Conservation (phyloP, 1,284 basidiomycete species). For the Phellinidium pouzarii region DNA sequence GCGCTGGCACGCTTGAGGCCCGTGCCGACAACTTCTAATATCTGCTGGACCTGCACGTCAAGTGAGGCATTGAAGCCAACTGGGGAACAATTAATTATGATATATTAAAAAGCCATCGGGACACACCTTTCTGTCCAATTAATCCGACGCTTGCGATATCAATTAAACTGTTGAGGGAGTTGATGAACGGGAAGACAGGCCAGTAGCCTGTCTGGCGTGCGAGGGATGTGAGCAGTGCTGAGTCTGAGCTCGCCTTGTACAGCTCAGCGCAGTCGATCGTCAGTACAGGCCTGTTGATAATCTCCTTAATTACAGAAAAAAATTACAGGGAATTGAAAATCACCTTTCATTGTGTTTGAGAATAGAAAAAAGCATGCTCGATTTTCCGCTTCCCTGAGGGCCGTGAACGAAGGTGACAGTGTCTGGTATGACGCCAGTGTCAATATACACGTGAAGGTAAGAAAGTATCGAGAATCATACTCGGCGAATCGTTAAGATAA, state of each 20-base stretch:
- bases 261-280: slow-evolving; percentile 80
- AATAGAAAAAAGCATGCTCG: slow-evolving; percentile 58
- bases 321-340: slow-evolving; percentile 20
- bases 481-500: slow-evolving; percentile 72
- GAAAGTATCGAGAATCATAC: slow-evolving; percentile 31
- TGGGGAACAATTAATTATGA: slow-evolving; percentile 25
- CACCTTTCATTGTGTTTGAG: slow-evolving; percentile 58
- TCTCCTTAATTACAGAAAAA: not conserved
- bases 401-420: slow-evolving; percentile 83
- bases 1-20: slow-evolving; percentile 64
- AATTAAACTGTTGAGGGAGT: slow-evolving; percentile 79
- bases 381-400: slow-evolving; percentile 89
- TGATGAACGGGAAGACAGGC: slow-evolving; percentile 87
- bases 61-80: slow-evolving; percentile 83
- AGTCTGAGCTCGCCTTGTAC: slow-evolving; percentile 68
- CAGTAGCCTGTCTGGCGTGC: slow-evolving; percentile 86
- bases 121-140: slow-evolving; percentile 86
- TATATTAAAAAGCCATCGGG: not conserved
- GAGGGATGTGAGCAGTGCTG: slow-evolving; percentile 59
- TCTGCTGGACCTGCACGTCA: slow-evolving; percentile 80
- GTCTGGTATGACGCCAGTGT: slow-evolving; percentile 28
- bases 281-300: slow-evolving; percentile 50
- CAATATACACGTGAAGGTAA: too few species aligned
- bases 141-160: slow-evolving; percentile 91
- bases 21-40: slow-evolving; percentile 74